Evolutionary conservation across 2,329 filamentous ascomycete genomes (phyloP).

Genomic region (Keithomyces neogunnii): DNA sequence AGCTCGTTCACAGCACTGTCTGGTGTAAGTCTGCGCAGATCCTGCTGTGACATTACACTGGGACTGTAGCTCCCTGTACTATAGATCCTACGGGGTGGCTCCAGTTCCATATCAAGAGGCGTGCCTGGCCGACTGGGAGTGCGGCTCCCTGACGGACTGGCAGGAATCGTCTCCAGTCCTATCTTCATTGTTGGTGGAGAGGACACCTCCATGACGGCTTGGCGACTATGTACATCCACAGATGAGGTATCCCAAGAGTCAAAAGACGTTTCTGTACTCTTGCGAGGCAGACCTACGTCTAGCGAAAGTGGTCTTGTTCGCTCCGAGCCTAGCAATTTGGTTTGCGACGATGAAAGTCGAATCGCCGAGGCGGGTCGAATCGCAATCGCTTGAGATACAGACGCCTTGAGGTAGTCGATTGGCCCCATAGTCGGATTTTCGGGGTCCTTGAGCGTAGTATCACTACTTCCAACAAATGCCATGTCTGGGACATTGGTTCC

Average conservation of each 20-base stretch:
- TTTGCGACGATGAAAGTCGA: constrained; percentile 50
- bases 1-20: constrained; percentile 41
- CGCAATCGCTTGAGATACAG: constrained; percentile 27
- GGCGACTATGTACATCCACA: constrained; percentile 54
- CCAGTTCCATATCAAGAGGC: constrained; percentile 33
- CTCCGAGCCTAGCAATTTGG: constrained; percentile 39
- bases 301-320: constrained; percentile 38
- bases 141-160: constrained; percentile 54
- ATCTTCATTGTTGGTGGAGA: constrained; percentile 36
- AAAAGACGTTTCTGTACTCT: constrained; percentile 51
- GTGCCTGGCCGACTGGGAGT: constrained; percentile 52
- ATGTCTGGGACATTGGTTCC: constrained; percentile 22
- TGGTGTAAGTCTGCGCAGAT: constrained; percentile 14
- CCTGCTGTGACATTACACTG: constrained; percentile 20
- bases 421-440: constrained; percentile 16
- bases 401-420: constrained; percentile 24
- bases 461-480: constrained; percentile 27
- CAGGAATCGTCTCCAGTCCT: constrained; percentile 63
- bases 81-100: constrained; percentile 34
- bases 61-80: constrained; percentile 47
- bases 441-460: constrained; percentile 34
- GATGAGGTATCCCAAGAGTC: constrained; percentile 68
- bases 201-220: constrained; percentile 44
- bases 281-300: constrained; percentile 32
- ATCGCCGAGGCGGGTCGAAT: constrained; percentile 12